Evolutionary conservation across 179 eudicot genomes (phyloP).

Genomic region (Nepenthes alata): DNA sequence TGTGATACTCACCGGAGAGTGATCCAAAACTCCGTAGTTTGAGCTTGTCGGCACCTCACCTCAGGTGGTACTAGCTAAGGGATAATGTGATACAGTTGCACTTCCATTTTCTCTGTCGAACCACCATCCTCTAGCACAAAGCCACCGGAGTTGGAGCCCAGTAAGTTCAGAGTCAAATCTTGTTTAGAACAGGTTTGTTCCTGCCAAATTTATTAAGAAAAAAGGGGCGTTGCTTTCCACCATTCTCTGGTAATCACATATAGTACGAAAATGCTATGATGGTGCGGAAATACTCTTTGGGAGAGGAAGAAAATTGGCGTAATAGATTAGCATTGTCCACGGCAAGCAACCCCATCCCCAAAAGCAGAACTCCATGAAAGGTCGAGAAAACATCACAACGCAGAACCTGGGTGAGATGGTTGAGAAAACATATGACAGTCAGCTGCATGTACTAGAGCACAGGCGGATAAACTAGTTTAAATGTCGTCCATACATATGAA

Average conservation of each 20-base stretch:
- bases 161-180: conserved; percentile 43
- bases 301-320: conserved; percentile 66
- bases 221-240: conserved; percentile 39
- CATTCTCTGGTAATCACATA: conserved; percentile 39
- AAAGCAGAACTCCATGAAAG: conserved; percentile 52
- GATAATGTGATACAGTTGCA: neutral
- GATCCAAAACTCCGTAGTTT: neutral
- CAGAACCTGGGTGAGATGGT: conserved; percentile 33
- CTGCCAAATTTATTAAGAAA: conserved; percentile 51
- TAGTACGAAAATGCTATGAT: conserved; percentile 45
- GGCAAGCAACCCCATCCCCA: conserved; percentile 80
- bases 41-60: conserved; percentile 46
- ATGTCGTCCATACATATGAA: no score
- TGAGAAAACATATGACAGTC: no score
- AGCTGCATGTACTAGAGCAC: no score
- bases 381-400: conserved; percentile 69
- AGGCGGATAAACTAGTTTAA: no score
- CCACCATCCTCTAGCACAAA: conserved; percentile 60
- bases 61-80: conserved; percentile 21
- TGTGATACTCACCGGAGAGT: no score
- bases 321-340: conserved; percentile 49
- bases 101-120: conserved; percentile 5
- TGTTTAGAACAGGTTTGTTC: conserved; percentile 30
- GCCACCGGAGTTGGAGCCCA: conserved; percentile 27
- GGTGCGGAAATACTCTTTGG: conserved; percentile 65